Base-by-base conservation (phyloP, 139 green algal species). In the Chlamydomonas urium region DNA sequence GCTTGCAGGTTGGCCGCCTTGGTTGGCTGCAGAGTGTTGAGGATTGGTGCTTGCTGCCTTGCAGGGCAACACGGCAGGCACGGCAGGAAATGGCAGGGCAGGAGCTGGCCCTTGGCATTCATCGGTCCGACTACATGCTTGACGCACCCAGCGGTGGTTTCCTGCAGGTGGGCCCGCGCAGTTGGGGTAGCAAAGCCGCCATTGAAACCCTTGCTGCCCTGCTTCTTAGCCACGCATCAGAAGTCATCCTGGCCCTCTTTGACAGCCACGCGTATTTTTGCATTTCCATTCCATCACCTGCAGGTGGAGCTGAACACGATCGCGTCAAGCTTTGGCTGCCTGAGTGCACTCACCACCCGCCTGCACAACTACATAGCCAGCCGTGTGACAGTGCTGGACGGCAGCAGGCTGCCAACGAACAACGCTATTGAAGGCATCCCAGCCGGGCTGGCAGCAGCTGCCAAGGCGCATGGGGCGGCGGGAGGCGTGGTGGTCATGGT, bases 281-380 rank as follows among this genome's bases (percentile, higher is more conserved):
- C 26, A 65, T 37, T 65, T 8, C 56, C 10, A 31, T 58, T 8
- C 36, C n/a, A 4, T 73, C 5, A 47, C 8, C 28, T 47, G 28
- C 87, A 98, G 86, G 92, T 99, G 36, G 95, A 98, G 87, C 71
- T 99, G 26, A 98, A 99, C 88, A 99, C 94, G 4, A 98, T 99
- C 37, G 90, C 93, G 23, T 93, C 90, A 1, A 97, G 89, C 28
- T 99, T 99, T 78, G 92, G 86, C 26, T 93, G 87, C 77, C 88
- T 98, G 19, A 80, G 66, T 38, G 87, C 86, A 1, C 77, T 91
- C 34, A 85, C 89, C 14, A 80, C 82, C 4, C 71, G 60, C 26
- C 75, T 97, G 76, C 93, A 97, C 77, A 42, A 35, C 26, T 89
- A 89, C 68, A 23, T 71, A 1, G n/a, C 48, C 42, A 59, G 38